Evolutionary conservation across 108 stramenopile genomes (phyloP), one percentile per base, ranked within the genome.

Genomic region (Fragilariopsis cylindrus): DNA sequence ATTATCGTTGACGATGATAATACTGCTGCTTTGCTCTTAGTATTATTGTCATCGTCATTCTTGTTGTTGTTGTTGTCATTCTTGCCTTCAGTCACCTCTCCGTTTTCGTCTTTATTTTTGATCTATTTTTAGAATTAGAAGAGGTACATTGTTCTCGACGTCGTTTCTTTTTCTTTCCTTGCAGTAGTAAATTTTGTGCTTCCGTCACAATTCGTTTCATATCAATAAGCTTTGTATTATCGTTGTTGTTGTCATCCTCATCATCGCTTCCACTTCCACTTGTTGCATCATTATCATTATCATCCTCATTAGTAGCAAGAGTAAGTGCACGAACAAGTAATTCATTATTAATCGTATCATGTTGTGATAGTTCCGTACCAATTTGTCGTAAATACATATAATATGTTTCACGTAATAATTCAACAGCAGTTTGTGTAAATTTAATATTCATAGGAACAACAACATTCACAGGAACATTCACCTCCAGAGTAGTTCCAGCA

Each of bases 391-490:
- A 44, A 45, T 45, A 63, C 43, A 15, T 44, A 45, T 41, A 45
- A 18, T 45, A 44, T 42, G 62, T 63, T 45, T 63, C 62, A 42
- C 62, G 62, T 3, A 63, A 40, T 44, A 63, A 44, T 15, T 43
- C 62, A 6, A 63, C 62, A 44, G 62, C 62, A 45, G 43, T 63
- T 44, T 63, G 43, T 7, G 62, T 63, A 40, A 63, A 63, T 15
- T 45, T 9, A 3, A 63, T 44, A 44, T 15, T 42, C 19, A 57
- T 18, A 57, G 13, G 18, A 18, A 57, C 52, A 53, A 52, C 50
- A 13, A 53, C 52, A 13, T 2, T 1, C 52, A 53, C 11, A 53
- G 15, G 52, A 30, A 30, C 30, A 30, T 30, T 30, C 30, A 30
- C 1, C 30, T 30, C 30, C 30, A 30, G 2, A 30, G 30, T 30